Base-by-base conservation (phyloP, 2,329 filamentous ascomycete species). In the Sclerotinia nivalis region DNA sequence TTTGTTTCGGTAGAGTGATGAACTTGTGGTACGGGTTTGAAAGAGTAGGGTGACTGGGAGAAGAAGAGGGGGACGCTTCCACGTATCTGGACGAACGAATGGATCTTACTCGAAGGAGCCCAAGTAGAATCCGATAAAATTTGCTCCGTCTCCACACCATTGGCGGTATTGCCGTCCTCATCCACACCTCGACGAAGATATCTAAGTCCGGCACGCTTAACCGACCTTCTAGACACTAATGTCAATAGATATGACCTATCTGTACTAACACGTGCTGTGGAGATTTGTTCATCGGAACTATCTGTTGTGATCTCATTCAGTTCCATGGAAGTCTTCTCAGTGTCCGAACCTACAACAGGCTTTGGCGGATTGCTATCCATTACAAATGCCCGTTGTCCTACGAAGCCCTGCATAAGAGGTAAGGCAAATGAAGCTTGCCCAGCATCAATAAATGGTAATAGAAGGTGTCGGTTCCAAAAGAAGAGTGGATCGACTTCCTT, bases 1-100 rank as follows among this genome's bases (percentile, higher is more conserved):
- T 98, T 99, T 18, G 89, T 89, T 59, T 92, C 88, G 4, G 87
- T 83, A 0, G 93, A 96, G 74, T 97, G 93, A 78, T 93, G 92
- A 49, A 96, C 82, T 20, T 92, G 86, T 0, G 95, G 93, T 15
- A 91, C 85, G 0, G 96, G 96, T 77, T 97, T 97, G 74, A 98
- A 88, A 13, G 93, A 93, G 79, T 97, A 98, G 0, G 95, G 94
- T 0, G 92, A 93, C 77, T 99, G 96, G 0, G 94, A 96, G 78
- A 97, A 99, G 82, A 96, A 98, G 0, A 98, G 81, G 0, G 96
- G 96, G 73, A 98, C 97, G 31, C 94, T 97, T 9, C 94, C 95
- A 73, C 96, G 88, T 34, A 93, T 84, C 78, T 99, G 96, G 4
- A 96, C 82, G 75, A 97, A 96, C 0, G 93, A 97, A 79, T 93